Base-by-base conservation (phyloP, 1,284 basidiomycete species). In the Irpex sp. region DNA sequence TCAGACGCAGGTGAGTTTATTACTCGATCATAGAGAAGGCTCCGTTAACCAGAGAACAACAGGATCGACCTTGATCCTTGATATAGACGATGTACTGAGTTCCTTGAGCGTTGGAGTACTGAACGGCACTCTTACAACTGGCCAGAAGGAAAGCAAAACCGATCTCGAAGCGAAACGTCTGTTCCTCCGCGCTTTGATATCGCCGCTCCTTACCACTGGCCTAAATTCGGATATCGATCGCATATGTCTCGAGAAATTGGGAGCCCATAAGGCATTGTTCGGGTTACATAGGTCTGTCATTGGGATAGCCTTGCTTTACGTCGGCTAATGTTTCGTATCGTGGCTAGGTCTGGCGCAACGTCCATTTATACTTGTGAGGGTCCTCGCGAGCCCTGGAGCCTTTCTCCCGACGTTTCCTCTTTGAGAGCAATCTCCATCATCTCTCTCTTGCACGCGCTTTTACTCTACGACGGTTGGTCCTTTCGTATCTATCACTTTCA, bases 331-430 rank as follows among this genome's bases (percentile, higher is more conserved):
- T 21, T 21, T 34, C 40, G 34, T 34, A 36, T 13, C 9, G 51
- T 65, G 47, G 44, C 15, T 57, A 84, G 81, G 56, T 65, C 66
- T 31, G 74, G 73, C 17, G 73, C 78, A n/a, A 76, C 77, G 6
- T 80, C 81, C 0, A 59, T 88, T 37, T 85, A 82, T 69, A 72
- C 75, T 0, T 71, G 68, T 4, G 73, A 75, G 15, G 73, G 74
- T 44, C 67, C 82, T 3, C 72, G 71, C 37, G 80, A 81, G 36
- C 71, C 77, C 5, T 96, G 93, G 92, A 83, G 81, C 49, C 76
- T 92, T n/a, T 96, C 93, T 0, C 77, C 82, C 0, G 77, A 82
- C 49, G 81, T 81, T 1, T 91, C 94, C 0, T 91, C 93, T 0
- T 77, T 85, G 5, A 82, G 89, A 17, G 84, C 90, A 5, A 72